These are phyloP conservation scores for Lentinula sp. DNA, from an alignment of 768 basidiomycete species.

Conservation along the genomic window DNA sequence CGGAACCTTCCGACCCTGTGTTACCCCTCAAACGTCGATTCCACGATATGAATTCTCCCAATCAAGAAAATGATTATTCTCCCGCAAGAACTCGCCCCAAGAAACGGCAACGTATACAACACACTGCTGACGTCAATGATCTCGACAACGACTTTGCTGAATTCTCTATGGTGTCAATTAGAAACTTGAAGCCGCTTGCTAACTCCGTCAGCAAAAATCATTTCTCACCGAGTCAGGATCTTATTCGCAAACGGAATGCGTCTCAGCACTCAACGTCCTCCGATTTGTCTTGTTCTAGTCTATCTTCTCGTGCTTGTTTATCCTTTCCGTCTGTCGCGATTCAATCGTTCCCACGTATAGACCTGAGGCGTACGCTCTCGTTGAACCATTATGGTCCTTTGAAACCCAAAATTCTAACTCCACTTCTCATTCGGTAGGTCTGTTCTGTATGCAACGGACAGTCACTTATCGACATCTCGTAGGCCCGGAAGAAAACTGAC, in stretches of 20 bases:
- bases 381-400: not conserved
- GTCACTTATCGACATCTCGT: not conserved
- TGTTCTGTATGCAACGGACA: not conserved
- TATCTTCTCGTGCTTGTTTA: not conserved
- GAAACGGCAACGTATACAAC: not conserved
- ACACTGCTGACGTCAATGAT: not conserved
- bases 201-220: not conserved
- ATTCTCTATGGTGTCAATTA: not conserved
- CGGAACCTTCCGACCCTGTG: not conserved
- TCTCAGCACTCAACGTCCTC: not conserved
- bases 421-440: not conserved
- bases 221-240: not conserved
- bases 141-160: not conserved
- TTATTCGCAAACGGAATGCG: not conserved
- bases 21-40: not conserved
- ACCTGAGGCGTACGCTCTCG: not conserved
- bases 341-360: not conserved
- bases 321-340: not conserved
- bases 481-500: not conserved
- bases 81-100: not conserved
- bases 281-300: not conserved
- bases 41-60: not conserved
- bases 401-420: not conserved
- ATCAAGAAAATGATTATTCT: not conserved
- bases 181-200: not conserved